Evolutionary conservation across 306 rosid species (phyloP).

Genomic region (Echinosophora koreensis): DNA sequence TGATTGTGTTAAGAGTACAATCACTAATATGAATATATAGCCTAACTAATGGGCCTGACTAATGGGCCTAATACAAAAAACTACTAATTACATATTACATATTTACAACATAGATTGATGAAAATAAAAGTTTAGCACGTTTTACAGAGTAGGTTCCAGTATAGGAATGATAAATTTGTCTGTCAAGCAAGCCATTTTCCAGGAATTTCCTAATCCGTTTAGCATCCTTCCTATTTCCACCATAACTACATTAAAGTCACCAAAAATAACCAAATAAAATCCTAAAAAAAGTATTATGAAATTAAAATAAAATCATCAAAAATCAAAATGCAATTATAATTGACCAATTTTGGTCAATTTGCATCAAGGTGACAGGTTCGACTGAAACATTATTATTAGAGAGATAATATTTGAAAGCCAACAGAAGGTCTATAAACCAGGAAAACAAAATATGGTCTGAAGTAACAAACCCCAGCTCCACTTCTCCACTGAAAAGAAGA

Average conservation of each 20-base stretch:
- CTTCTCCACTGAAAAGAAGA: conserved; percentile 79
- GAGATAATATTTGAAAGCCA: conserved; percentile 39
- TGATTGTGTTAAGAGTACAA: too few species aligned
- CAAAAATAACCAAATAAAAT: conserved; percentile 24
- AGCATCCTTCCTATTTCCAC: neutral
- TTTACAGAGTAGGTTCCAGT: neutral
- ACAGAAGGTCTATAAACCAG: conserved; percentile 39
- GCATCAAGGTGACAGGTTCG: conserved; percentile 3
- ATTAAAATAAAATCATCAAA: conserved; percentile 20
- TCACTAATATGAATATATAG: too few species aligned
- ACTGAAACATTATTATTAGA: conserved; percentile 25
- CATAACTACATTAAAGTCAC: conserved; percentile 5
- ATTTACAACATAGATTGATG: neutral
- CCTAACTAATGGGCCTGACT: too few species aligned
- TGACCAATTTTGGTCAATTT: conserved; percentile 28
- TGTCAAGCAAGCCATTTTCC: conserved; percentile 26
- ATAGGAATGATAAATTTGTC: conserved; percentile 6
- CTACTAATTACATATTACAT: too few species aligned
- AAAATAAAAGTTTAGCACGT: neutral
- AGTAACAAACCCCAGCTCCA: conserved; percentile 77
- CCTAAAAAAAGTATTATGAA: conserved; percentile 15
- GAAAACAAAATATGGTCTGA: conserved; percentile 42
- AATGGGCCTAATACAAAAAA: too few species aligned
- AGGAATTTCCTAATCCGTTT: neutral
- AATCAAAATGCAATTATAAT: conserved; percentile 18